Evolutionary conservation across 2,329 filamentous ascomycete species (phyloP), one percentile per base, ranked within the genome.

Genomic region (Aurifilum marmelostoma): DNA sequence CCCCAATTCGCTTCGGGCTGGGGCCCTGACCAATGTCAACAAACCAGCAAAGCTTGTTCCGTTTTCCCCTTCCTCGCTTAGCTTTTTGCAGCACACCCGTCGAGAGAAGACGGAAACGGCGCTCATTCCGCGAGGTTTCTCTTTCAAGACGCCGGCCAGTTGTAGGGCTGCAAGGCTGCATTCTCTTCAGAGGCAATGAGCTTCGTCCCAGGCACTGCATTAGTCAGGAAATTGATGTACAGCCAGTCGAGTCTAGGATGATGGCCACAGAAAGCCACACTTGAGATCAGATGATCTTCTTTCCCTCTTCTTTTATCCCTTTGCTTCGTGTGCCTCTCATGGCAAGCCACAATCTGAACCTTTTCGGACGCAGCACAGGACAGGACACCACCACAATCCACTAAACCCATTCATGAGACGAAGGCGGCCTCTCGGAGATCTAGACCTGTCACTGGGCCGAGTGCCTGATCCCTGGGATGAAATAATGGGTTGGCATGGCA

Each of bases 251-350:
- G 37, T 18, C 32, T n/a, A 18, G 21, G 56, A 34, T 59, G 32
- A 59, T n/a, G 18, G 32, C 56, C 27, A 59, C 24, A 34, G 29
- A 39, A 56, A 54, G 41, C 63, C 67, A 63, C 58, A 63, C 37
- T 39, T 63, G 67, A 69, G 67, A 69, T 63, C 56, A 69, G 67
- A 69, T 43, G 63, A 66, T 37, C n/a, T 50, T 12, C 63, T 32
- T 21, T 18, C 18, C 41, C 41, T 47, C 41, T n/a, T 37, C n/a
- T 50, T 12, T 66, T 32, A 8, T 18, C 18, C 41, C 41, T 47
- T 18, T n/a, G n/a, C 16, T 43, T 47, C 7, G 41, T 21, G n/a
- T 47, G 43, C 7, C 43, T 39, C 54, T 9, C 14, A 64, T 64
- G 62, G 54, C 62, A 64, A 32, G 14, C 27, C 11, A 54, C 39